Evolutionary conservation across 805 yeast genomes (phyloP), one percentile per base, ranked within the genome.

Genomic region (Metschnikowia chrysomelidarum): DNA sequence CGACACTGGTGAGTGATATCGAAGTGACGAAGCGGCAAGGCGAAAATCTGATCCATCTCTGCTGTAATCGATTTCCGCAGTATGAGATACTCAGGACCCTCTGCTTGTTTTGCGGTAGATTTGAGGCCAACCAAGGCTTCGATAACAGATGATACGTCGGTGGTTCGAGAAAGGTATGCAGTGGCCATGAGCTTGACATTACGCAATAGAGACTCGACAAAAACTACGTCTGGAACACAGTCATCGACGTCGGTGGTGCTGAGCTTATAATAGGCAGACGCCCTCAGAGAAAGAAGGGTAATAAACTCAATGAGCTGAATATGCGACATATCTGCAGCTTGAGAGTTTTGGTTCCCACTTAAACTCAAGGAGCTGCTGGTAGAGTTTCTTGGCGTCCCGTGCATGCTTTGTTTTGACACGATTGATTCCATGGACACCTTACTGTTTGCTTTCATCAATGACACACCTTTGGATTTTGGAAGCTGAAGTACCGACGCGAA

Each of bases 161-260:
- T 53, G n/a, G 48, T 27, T 2, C 72, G 76, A 21, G 76, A 73
- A 2, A 71, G 52, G 42, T 69, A 69, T 4, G 78, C 56, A 7
- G 67, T 55, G 2, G 81, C 69, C 71, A 83, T 72, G 34, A 85
- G 71, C 36, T 78, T 77, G 15, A 80, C 61, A 33, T 71, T 74
- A 40, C 96, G 69, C 20, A 88, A 46, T 2, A 84, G 64, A 2
- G 82, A 69, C 45, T 87, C 96, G 27, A 83, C 77, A 44, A 78
- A 84, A 0, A 88, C 88, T 1, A 82, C 59, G 40, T 81, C 91
- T 0, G 98, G 97, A 0, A 82, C 89, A 45, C 75, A 76, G 45
- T 91, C 95, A 37, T 80, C 87, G 7, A 72, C 68, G 37, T 74
- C 79, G 24, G 65, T 55, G 4, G 76, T 64, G 24, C 91, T 79